phyloP scores from a whole-genome alignment of 2,329 filamentous ascomycete species.

The Paraphaeosphaeria sporulosa region DNA sequence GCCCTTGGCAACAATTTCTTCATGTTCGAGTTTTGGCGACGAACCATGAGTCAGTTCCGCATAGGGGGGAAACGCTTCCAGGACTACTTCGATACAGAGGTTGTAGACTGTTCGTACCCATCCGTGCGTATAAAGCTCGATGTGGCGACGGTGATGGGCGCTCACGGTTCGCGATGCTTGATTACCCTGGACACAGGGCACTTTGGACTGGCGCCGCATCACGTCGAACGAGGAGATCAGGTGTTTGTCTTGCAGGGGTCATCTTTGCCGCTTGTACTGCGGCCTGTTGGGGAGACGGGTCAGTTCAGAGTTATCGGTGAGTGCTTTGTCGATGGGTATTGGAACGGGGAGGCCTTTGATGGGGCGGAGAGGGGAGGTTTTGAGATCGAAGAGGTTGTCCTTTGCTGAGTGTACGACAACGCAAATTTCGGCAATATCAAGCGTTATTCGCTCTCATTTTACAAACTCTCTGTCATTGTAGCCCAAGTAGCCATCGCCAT shows the following conservation, averaged over 20 bases:
- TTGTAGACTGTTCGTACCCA: background rate
- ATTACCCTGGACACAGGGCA: slow-evolving; percentile 2
- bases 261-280: slow-evolving; percentile 7
- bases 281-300: background rate
- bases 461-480: too few species aligned
- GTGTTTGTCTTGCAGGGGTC: slow-evolving; percentile 9
- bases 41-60: slow-evolving; percentile 6
- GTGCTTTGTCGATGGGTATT: slow-evolving; percentile 14
- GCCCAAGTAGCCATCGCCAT: too few species aligned
- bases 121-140: background rate
- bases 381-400: background rate
- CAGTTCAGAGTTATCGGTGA: slow-evolving; percentile 9
- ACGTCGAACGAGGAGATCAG: background rate
- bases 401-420: background rate
- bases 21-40: slow-evolving; percentile 9
- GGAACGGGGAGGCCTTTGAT: slow-evolving; percentile 7
- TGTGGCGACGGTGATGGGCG: background rate
- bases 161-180: background rate
- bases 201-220: slow-evolving; percentile 9
- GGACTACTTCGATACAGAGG: background rate
- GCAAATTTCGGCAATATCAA: too few species aligned
- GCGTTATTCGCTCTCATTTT: too few species aligned
- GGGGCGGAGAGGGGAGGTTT: slow-evolving; percentile 4
- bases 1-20: background rate
- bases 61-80: slow-evolving; percentile 9